Percentiles rank a stretch among this genome's conserved stretches.
These are phyloP conservation scores for Leptographium galeiforme DNA, from an alignment of 2,329 filamentous ascomycete genomes.

Conservation along the genomic window DNA sequence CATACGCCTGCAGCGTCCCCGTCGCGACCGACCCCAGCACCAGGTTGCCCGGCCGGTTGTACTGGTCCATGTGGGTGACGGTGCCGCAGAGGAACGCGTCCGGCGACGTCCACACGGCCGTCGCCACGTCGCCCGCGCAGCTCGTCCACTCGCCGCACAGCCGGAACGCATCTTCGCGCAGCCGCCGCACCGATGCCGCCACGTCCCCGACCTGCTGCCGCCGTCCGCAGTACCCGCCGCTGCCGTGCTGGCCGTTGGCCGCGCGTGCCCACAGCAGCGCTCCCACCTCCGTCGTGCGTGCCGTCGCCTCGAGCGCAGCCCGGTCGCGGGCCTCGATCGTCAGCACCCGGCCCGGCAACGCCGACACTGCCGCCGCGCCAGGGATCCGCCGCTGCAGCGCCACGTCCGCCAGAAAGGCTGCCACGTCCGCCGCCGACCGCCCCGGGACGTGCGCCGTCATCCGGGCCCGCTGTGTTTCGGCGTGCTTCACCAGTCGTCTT, in stretches of 20 bases:
- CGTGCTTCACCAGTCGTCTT: neutral
- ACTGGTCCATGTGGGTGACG: conserved; percentile 51
- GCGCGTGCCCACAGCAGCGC: conserved; percentile 35
- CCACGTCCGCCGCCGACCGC: conserved; percentile 20
- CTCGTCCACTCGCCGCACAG: conserved; percentile 42
- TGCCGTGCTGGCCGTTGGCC: conserved; percentile 26
- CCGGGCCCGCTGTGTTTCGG: neutral
- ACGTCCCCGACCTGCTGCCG: conserved; percentile 29
- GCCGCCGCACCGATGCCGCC: conserved; percentile 27
- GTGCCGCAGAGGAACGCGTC: conserved; percentile 47
- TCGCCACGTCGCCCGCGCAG: conserved; percentile 47
- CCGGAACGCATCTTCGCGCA: conserved; percentile 37
- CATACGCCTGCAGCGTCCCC: conserved; percentile 34
- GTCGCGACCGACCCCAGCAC: conserved; percentile 35
- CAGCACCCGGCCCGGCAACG: conserved; percentile 12
- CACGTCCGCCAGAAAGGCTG: conserved; percentile 24
- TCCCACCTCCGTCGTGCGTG: conserved; percentile 20
- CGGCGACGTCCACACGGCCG: conserved; percentile 42
- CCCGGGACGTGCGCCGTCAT: conserved; percentile 1
- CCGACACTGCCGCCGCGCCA: neutral
- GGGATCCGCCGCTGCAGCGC: conserved; percentile 8
- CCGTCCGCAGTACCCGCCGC: neutral
- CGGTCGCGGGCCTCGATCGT: conserved; percentile 12
- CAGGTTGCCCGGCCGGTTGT: conserved; percentile 52
- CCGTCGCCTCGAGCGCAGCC: conserved; percentile 12